These are phyloP conservation scores for Sonneratia alba DNA, from an alignment of 345 rosid genomes.

Conservation along the genomic window DNA sequence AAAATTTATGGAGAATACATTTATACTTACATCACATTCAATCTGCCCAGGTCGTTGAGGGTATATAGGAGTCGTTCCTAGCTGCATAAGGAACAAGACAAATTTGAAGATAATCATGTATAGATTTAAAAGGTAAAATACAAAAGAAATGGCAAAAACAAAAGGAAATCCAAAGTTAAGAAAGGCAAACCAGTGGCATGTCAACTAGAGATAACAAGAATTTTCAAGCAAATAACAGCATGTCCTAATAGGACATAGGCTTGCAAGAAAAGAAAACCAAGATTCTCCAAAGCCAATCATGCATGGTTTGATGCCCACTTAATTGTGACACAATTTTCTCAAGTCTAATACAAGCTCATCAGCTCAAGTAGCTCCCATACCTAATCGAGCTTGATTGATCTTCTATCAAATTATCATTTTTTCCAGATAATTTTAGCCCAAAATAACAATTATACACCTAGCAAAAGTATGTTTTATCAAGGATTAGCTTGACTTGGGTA, in stretches of 20 bases:
- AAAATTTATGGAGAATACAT: conserved; percentile 7
- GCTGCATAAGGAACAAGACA: conserved; percentile 35
- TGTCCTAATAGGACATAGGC: neutral
- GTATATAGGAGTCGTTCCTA: conserved; percentile 41
- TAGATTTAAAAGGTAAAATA: neutral
- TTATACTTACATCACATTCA: conserved; percentile 75
- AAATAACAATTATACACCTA: neutral
- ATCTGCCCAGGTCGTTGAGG: conserved; percentile 85
- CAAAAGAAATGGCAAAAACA: neutral
- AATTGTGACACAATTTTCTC: neutral
- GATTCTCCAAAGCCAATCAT: neutral
- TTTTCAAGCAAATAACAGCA: neutral
- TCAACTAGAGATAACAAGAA: neutral
- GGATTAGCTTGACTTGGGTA: neutral
- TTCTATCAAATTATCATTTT: neutral
- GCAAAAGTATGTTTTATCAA: neutral
- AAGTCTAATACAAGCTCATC: neutral
- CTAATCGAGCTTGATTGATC: neutral
- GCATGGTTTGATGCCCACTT: neutral
- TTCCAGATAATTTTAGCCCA: neutral
- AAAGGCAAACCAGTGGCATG: neutral
- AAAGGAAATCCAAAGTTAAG: neutral
- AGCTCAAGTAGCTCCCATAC: neutral
- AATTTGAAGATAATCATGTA: neutral
- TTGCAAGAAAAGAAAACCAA: neutral